Percentiles rank a stretch among this genome's conserved stretches.
Conservation (phyloP, 352 stramenopile genomes). For the Phytophthora hybrid region DNA sequence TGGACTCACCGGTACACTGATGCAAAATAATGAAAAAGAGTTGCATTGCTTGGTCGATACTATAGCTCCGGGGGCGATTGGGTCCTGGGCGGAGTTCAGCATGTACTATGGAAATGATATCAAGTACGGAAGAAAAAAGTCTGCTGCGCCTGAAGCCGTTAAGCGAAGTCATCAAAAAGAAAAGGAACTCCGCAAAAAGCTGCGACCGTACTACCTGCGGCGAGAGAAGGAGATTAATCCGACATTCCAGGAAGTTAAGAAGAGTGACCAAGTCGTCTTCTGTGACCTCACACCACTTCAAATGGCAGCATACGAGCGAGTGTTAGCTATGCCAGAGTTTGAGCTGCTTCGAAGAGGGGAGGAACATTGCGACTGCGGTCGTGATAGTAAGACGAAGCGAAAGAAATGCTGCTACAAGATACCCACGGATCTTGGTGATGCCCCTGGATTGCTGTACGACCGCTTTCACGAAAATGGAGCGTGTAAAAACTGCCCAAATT, state of each 20-base stretch:
- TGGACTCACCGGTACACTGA: constrained; percentile 90
- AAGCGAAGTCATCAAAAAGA: constrained; percentile 74
- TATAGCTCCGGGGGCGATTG: constrained; percentile 71
- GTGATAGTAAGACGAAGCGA: constrained; percentile 60
- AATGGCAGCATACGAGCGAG: constrained; percentile 71
- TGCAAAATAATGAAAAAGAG: constrained; percentile 91
- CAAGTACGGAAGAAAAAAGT: constrained; percentile 87
- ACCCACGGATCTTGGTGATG: constrained; percentile 38
- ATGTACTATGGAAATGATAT: constrained; percentile 84
- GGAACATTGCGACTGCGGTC: constrained; percentile 70
- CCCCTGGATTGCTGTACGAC: constrained; percentile 61
- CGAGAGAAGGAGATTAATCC: constrained; percentile 82
- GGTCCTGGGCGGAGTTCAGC: constrained; percentile 74
- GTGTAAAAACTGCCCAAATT: constrained; percentile 75
- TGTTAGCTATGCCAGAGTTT: constrained; percentile 80
- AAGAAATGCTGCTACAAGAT: constrained; percentile 76
- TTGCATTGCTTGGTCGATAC: constrained; percentile 82
- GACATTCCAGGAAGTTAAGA: constrained; percentile 74
- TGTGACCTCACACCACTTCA: constrained; percentile 81
- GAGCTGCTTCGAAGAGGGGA: constrained; percentile 70
- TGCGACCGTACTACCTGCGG: constrained; percentile 74
- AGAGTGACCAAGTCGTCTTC: constrained; percentile 83
- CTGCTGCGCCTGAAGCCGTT: constrained; percentile 65
- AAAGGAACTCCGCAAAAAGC: constrained; percentile 62
- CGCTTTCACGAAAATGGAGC: constrained; percentile 62